phyloP scores from a whole-genome alignment of 176 grass and related monocot species.

The bread wheat (Triticum aestivum) region DNA sequence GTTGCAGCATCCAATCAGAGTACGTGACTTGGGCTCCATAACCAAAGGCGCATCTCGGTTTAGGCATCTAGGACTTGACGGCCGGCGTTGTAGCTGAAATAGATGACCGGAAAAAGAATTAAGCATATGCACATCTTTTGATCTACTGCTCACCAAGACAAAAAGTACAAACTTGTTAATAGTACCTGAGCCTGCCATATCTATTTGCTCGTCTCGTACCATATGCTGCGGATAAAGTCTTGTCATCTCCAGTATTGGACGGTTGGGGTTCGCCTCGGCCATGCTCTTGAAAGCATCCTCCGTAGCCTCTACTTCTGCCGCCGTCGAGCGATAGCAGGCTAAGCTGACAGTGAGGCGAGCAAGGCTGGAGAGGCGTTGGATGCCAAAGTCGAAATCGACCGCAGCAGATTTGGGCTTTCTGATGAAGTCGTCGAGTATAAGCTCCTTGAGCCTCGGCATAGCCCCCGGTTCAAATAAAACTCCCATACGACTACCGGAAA shows the following conservation, averaged over 20 bases:
- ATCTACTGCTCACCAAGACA: neutral
- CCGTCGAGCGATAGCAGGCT: fast-evolving
- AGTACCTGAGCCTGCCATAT: neutral
- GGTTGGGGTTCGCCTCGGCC: neutral
- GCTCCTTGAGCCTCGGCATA: slow-evolving; percentile 7
- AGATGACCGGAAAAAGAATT: neutral
- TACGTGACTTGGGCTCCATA: neutral
- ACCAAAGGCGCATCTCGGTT: neutral
- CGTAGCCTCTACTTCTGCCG: neutral
- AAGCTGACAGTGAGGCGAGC: neutral
- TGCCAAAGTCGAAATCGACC: neutral
- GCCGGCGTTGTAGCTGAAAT: neutral
- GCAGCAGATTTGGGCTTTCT: neutral
- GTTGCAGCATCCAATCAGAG: neutral
- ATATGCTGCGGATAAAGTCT: fast-evolving
- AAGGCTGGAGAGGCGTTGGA: neutral
- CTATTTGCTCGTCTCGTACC: neutral
- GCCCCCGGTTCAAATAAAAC: neutral
- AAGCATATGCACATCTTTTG: neutral
- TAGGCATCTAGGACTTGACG: neutral
- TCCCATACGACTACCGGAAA: fast-evolving
- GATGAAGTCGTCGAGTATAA: fast-evolving
- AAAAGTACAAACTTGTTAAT: neutral
- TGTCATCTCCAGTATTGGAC: neutral
- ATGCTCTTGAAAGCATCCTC: slow-evolving; percentile 11